Percentiles rank a stretch among this genome's conserved stretches.
These are phyloP conservation scores for Chara braunii DNA, from an alignment of 139 green algal genomes.

Conservation along the genomic window DNA sequence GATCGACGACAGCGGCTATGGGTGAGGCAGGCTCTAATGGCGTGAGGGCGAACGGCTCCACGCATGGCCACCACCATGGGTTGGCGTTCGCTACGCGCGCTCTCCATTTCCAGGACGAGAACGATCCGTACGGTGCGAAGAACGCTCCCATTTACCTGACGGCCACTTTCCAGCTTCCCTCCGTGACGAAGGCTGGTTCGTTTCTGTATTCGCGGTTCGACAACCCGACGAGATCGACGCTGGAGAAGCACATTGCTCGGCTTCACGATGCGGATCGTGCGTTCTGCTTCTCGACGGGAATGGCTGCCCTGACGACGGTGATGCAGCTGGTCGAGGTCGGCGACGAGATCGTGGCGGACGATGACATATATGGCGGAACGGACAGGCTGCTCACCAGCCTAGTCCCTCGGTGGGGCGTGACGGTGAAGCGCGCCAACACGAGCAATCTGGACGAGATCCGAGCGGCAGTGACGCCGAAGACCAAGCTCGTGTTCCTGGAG, in stretches of 20 bases:
- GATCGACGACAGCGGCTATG: too few relatives aligned
- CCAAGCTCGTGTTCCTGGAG: constrained; percentile 56
- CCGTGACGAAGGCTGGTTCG: too few relatives aligned
- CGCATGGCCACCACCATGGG: too few relatives aligned
- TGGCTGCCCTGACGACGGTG: constrained; percentile 78
- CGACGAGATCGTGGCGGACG: constrained; percentile 55
- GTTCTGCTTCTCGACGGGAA: constrained; percentile 88
- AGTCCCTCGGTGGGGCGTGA: constrained; percentile 53
- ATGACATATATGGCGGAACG: constrained; percentile 97
- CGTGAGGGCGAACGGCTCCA: too few relatives aligned
- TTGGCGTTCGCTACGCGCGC: too few relatives aligned
- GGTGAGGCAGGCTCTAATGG: too few relatives aligned
- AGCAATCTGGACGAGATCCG: constrained; percentile 57
- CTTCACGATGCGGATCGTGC: constrained; percentile 74
- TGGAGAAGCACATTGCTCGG: constrained; percentile 69
- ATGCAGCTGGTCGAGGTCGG: constrained; percentile 47
- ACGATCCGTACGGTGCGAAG: too few relatives aligned
- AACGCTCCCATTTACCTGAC: too few relatives aligned
- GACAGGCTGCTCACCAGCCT: constrained; percentile 65
- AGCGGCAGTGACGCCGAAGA: constrained; percentile 23
- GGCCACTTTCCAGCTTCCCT: too few relatives aligned
- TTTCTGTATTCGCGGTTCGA: too few relatives aligned
- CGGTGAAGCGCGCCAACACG: constrained; percentile 80
- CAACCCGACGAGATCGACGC: too few relatives aligned
- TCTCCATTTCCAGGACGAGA: too few relatives aligned